Evolutionary conservation across 2,329 filamentous ascomycete genomes (phyloP), one percentile per base, ranked within the genome.

Genomic region (Aspergillus ruber): DNA sequence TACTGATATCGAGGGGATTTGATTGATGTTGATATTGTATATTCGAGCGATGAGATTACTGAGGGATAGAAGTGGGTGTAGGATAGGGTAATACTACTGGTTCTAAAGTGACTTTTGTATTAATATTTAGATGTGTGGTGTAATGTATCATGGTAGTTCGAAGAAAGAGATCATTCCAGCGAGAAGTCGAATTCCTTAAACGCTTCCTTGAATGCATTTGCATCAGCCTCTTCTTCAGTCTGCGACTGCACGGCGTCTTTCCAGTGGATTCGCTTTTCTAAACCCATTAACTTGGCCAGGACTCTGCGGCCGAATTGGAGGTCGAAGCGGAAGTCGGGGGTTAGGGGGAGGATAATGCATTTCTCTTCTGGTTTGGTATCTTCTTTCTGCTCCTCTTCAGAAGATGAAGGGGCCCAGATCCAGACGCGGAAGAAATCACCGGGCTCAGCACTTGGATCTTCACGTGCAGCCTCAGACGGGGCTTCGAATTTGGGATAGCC

Each of bases 101-200:
- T 5, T 29, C 25, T 29, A 10, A 12, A 12, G 8, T 29, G 25
- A 29, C 2, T 4, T 29, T 29, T 29, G 10, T 29, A 29, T 29
- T 29, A 29, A 29, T 29, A 29, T 29, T 10, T 29, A 12, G 25
- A 29, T 29, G 2, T 29, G 25, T 29, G 5, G 25, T 29, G 25
- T 29, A 12, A 29, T 29, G 25, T 29, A 3, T 29, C 25, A 29
- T 40, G 10, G 42, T 10, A 18, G 13, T 12, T 29, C 27, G 7
- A 47, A 13, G 6, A 33, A 21, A 52, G 52, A 41, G 54, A 48
- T 61, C 61, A 29, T 48, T 70, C 62, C 51, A 76, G 56, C 38
- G 88, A 86, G 66, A 96, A 96, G 67, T 98, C 91, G 78, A 87
- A 96, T 27, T 81, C 75, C 68, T 88, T 84, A 63, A 95, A 98